Percentiles rank a stretch among this genome's conserved stretches.
These are phyloP conservation scores for Podosphaera aphanis DNA, from an alignment of 2,329 filamentous ascomycete species.

Conservation along the genomic window DNA sequence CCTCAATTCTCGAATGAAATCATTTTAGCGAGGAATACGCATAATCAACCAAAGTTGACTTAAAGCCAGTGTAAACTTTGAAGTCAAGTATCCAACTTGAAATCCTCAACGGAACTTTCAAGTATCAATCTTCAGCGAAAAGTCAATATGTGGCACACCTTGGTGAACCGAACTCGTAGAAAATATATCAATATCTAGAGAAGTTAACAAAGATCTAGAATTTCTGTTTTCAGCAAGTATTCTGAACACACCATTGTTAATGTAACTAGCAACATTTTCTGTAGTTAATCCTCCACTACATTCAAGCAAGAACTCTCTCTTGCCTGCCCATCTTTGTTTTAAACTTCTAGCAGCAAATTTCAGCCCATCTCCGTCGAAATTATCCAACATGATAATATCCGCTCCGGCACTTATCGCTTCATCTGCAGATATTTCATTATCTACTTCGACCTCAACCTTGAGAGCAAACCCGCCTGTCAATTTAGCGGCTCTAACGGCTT, in stretches of 20 bases:
- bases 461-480: constrained; percentile 68
- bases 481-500: constrained; percentile 66
- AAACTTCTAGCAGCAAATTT: constrained; percentile 49
- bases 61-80: too few species aligned
- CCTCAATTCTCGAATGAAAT: too few species aligned
- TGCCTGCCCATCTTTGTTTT: constrained; percentile 59
- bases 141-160: constrained; percentile 80
- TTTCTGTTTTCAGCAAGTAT: not conserved
- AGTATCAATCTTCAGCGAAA: constrained; percentile 68
- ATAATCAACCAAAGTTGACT: too few species aligned
- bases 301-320: constrained; percentile 58
- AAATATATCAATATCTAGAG: constrained; percentile 69
- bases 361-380: constrained; percentile 65
- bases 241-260: constrained; percentile 37
- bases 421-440: constrained; percentile 67
- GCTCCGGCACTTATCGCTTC: constrained; percentile 79
- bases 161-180: constrained; percentile 95
- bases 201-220: constrained; percentile 6
- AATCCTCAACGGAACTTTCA: too few species aligned
- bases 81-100: too few species aligned
- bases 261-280: constrained; percentile 62
- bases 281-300: constrained; percentile 75
- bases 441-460: constrained; percentile 92
- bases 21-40: too few species aligned
- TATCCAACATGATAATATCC: constrained; percentile 93